These are phyloP conservation scores for Rhexocercosporidium sp. DNA, from an alignment of 2,329 filamentous ascomycete genomes.

Conservation along the genomic window DNA sequence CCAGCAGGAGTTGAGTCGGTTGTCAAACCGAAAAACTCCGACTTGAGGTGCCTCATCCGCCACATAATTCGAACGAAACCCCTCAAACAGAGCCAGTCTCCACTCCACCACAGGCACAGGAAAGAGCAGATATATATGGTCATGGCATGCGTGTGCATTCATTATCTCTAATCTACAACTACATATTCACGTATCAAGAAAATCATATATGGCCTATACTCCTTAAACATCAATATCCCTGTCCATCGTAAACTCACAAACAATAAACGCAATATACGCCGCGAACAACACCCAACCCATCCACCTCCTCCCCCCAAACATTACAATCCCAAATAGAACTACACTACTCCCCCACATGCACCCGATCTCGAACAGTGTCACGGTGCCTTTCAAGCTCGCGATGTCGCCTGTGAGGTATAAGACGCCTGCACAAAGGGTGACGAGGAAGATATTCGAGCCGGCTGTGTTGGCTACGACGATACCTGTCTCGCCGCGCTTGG, in stretches of 20 bases:
- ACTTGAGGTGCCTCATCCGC: too few relatives aligned
- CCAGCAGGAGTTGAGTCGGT: not conserved
- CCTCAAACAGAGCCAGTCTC: too few relatives aligned
- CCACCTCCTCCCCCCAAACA: slow-evolving; percentile 42
- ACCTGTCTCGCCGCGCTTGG: slow-evolving; percentile 51
- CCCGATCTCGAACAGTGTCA: slow-evolving; percentile 41
- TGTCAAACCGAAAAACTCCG: too few relatives aligned
- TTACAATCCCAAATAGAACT: slow-evolving; percentile 41
- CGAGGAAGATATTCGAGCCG: slow-evolving; percentile 60
- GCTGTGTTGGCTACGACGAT: slow-evolving; percentile 58
- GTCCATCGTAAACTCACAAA: slow-evolving; percentile 28
- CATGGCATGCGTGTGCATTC: slow-evolving; percentile 11
- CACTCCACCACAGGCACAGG: too few relatives aligned
- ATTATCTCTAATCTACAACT: not conserved
- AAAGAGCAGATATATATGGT: not conserved
- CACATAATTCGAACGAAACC: too few relatives aligned
- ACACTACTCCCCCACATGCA: slow-evolving; percentile 38
- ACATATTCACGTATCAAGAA: not conserved
- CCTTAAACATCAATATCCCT: slow-evolving; percentile 7
- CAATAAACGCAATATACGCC: slow-evolving; percentile 42
- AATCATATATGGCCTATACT: not conserved
- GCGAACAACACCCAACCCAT: slow-evolving; percentile 41
- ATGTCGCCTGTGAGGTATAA: slow-evolving; percentile 42
- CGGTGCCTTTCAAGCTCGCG: slow-evolving; percentile 33
- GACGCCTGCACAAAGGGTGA: slow-evolving; percentile 55